Percentiles rank a stretch among this genome's conserved stretches.
Evolutionary conservation across 2,329 filamentous ascomycete genomes (phyloP).

Genomic region (Remersonia thermophila): DNA sequence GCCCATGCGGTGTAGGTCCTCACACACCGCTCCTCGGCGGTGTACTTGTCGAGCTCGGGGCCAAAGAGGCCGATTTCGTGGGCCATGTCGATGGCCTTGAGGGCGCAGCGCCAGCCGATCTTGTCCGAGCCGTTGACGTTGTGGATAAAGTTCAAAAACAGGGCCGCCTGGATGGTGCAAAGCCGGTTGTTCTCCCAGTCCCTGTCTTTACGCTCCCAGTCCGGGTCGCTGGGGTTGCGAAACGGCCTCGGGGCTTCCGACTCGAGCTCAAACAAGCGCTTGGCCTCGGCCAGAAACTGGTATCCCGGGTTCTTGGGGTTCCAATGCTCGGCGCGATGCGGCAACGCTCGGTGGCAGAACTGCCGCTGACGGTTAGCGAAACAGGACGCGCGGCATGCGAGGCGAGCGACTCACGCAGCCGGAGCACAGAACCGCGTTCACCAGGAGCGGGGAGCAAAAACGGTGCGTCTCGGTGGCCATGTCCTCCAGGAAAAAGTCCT

Average conservation of each 20-base stretch:
- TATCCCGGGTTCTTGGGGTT: slow-evolving; percentile 23
- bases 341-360: slow-evolving; percentile 19
- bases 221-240: slow-evolving; percentile 7
- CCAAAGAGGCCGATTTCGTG: slow-evolving; percentile 22
- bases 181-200: slow-evolving; percentile 18
- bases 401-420: slow-evolving; percentile 22
- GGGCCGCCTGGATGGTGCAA: slow-evolving; percentile 24
- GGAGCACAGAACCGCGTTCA: slow-evolving; percentile 26
- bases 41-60: slow-evolving; percentile 6
- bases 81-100: slow-evolving; percentile 23
- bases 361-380: slow-evolving; percentile 7
- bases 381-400: not conserved
- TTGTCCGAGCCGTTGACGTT: slow-evolving; percentile 25
- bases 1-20: slow-evolving; percentile 24
- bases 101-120: slow-evolving; percentile 24
- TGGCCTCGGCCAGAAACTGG: slow-evolving; percentile 26
- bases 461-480: slow-evolving; percentile 20
- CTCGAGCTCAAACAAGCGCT: slow-evolving; percentile 23
- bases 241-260: slow-evolving; percentile 9
- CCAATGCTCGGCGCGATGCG: slow-evolving; percentile 23
- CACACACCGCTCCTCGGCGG: slow-evolving; percentile 14
- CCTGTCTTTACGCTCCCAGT: slow-evolving; percentile 9
- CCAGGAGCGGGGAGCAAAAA: slow-evolving; percentile 29
- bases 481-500: slow-evolving; percentile 29
- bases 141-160: slow-evolving; percentile 21